phyloP scores from a whole-genome alignment of 1,284 basidiomycete species.

The Naganishia sp. region DNA sequence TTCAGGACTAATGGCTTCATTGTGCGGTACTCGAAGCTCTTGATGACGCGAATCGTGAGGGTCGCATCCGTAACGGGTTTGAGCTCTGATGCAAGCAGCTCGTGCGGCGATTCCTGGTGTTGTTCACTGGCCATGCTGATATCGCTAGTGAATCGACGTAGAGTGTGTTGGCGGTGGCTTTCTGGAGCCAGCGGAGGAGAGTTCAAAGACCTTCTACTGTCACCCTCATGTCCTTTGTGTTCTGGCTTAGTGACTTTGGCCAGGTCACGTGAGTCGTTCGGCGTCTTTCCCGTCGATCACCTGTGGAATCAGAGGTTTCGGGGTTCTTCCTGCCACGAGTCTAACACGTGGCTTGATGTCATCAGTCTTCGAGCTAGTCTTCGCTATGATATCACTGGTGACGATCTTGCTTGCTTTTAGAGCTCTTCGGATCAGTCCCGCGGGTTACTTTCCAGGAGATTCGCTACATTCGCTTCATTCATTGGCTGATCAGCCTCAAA shows the following conservation, averaged over 20 bases:
- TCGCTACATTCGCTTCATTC: neutral
- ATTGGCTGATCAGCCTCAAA: no score
- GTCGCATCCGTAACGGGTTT: slow-evolving; percentile 40
- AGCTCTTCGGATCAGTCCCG: neutral
- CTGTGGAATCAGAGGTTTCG: no score
- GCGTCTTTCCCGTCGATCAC: neutral
- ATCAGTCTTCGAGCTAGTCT: no score
- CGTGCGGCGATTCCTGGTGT: slow-evolving; percentile 18
- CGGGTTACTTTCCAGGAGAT: neutral
- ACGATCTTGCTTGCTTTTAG: neutral
- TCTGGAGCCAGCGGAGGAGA: no score
- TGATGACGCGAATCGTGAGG: slow-evolving; percentile 77
- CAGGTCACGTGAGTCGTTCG: neutral
- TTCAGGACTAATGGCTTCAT: slow-evolving; percentile 84
- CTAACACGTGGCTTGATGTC: no score
- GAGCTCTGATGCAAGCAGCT: slow-evolving; percentile 28
- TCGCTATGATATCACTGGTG: neutral
- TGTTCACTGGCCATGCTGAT: neutral
- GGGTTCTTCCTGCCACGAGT: no score
- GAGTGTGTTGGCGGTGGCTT: neutral
- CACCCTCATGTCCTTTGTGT: neutral
- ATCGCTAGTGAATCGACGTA: neutral
- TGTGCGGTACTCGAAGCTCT: slow-evolving; percentile 89
- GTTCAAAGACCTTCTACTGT: slow-evolving; percentile 6
- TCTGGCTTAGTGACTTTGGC: neutral